Conservation (phyloP, 305 asterid genomes). For the Fraxinus xanthoxyloides region DNA sequence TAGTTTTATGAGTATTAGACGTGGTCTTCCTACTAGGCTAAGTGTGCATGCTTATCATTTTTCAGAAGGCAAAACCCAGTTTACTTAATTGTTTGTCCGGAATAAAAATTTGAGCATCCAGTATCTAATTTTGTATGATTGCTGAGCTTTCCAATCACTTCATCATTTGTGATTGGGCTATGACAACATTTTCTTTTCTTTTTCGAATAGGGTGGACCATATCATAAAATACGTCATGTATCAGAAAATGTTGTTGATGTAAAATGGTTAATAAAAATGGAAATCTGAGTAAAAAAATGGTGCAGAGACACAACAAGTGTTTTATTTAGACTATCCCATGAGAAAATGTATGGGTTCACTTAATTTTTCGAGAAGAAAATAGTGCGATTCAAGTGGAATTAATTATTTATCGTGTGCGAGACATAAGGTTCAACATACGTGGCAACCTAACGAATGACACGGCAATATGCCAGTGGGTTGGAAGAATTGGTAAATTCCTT, state of each 20-base stretch:
- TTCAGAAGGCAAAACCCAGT: background rate
- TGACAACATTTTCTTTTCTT: background rate
- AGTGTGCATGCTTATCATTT: background rate
- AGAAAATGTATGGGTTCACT: background rate
- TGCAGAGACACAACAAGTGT: background rate
- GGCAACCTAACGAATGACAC: background rate
- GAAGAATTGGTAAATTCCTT: background rate
- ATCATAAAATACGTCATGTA: background rate
- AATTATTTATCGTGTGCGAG: background rate
- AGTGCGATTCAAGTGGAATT: background rate
- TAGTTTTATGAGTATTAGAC: background rate
- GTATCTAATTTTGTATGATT: background rate
- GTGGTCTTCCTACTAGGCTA: background rate
- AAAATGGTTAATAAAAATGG: too few species aligned
- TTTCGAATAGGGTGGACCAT: background rate
- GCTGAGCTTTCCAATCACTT: background rate
- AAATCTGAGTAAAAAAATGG: background rate
- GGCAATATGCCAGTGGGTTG: background rate
- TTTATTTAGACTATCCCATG: background rate
- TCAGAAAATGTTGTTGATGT: background rate
- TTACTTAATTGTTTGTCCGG: background rate
- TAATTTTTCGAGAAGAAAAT: background rate
- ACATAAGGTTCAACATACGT: background rate
- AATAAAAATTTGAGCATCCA: background rate
- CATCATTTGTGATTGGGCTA: background rate